Evolutionary conservation across 1,139 yeast genomes (phyloP), one percentile per base, ranked within the genome.

Genomic region (Suhomyces panamericanus): DNA sequence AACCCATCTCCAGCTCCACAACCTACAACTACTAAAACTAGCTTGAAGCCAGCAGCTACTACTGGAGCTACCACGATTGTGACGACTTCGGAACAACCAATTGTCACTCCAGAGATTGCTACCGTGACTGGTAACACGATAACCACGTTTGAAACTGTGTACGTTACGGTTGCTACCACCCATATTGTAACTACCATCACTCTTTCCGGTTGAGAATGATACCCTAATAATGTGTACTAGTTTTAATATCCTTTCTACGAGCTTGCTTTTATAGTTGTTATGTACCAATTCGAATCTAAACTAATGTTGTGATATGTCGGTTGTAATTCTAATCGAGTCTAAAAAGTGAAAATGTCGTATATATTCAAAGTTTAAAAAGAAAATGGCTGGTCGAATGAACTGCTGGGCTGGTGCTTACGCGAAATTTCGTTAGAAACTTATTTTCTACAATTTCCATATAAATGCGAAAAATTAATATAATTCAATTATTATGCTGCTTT

Each of bases 91-190:
- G 28, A 6, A 8, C 22, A 34, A 10, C 11, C 37, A 22, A 24
- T 28, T 27, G 32, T 39, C 13, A 28, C 32, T 14, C 38, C 34
- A 8, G 22, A 27, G 12, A 24, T 35, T n/a, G 34, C 24, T 10
- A 12, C 15, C 6, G 35, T 40, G 11, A 15, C 16, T 15, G 43
- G 43, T 14, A 22, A 17, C 35, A 15, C 36, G 13, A 16, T 43
- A 36, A 41, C 48, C 28, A 49, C 56, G 13, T 43, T 49, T 14
- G 45, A 43, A 33, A 53, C 57, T 7, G 41, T 40, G 13, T 52
- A 48, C 49, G 27, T 35, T 27, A 50, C 54, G 17, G 52, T 50
- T n/a, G 43, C 48, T 14, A 47, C 53, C 16, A 37, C 43, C 13
- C 49, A 48, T 31, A 27, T 46, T 17, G 42, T 43, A 16, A 38